Base-by-base conservation (phyloP, 306 rosid species). In the Rosa persica region DNA sequence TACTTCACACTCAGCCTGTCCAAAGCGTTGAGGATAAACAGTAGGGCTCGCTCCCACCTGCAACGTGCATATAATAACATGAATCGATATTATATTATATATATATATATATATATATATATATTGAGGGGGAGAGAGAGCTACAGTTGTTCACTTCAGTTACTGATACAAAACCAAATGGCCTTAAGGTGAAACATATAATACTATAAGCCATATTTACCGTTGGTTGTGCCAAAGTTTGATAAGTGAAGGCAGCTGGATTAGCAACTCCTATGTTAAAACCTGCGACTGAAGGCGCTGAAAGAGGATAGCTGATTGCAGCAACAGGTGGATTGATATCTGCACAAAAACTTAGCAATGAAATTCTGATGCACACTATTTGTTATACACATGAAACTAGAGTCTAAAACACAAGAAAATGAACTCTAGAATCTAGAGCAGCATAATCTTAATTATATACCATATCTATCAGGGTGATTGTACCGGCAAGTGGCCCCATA, bases 1-100 rank as follows among this genome's bases (percentile, higher is more conserved):
- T 80, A 95, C 98, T 81, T 95, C 98, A 40, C 98, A 95, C 78
- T 95, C 98, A 42, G 85, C 80, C 83, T 89, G 93, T 74, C 98
- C 98, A 49, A 91, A 91, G 75, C 98, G 93, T 85, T 92, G 98
- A 73, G 98, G 98, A 85, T 92, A 88, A 76, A 86, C 60, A 64
- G 81, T 61, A 80, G 90, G 85, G 74, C 85, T 79, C 46, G 78
- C 78, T 80, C 93, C 93, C 85, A 89, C 80, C 91, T 95, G 91
- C 80, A 84, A 84, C 74, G 40, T 75, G 73, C 81, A 86, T 86
- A 75, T 55, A 89, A 74, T 71, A 49, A 66, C 64, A 83, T 60
- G 74, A 54, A 54, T 82, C 15, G n/a, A 22, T 43, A 43, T 43
- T 52, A 19, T 15, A 44, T n/a, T 44, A 44, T 9, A 48, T 13